Conservation (phyloP, 345 rosid genomes). For the Melaleuca quinquenervia region DNA sequence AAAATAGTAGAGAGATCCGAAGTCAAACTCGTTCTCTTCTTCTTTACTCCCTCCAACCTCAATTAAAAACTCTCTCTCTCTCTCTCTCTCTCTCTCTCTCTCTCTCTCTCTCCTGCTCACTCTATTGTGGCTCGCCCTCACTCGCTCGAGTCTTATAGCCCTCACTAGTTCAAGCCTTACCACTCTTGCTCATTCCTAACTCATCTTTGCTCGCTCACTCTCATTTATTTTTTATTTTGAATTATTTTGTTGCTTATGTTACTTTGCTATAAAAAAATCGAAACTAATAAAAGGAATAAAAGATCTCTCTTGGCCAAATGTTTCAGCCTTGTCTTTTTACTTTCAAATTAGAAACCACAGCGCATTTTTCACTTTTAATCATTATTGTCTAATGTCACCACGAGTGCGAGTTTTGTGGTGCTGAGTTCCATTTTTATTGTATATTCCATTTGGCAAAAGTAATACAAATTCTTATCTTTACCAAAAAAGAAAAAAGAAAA, state of each 20-base stretch:
- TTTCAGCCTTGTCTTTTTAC: too few species aligned
- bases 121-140: not conserved
- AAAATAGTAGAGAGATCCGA: not conserved
- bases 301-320: too few species aligned
- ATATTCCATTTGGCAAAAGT: too few species aligned
- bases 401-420: too few species aligned
- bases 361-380: too few species aligned
- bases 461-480: too few species aligned
- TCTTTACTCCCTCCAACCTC: not conserved
- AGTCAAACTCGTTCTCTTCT: not conserved
- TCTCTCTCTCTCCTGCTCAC: not conserved
- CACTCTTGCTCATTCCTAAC: not conserved
- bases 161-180: not conserved
- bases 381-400: too few species aligned
- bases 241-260: not conserved
- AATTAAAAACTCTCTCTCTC: not conserved
- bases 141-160: not conserved
- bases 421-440: too few species aligned
- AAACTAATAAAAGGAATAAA: too few species aligned
- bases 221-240: not conserved
- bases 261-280: not conserved
- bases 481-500: too few species aligned
- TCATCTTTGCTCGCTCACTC: not conserved
- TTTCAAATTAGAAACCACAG: too few species aligned
- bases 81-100: not conserved